These are phyloP conservation scores for Penicillium sp. DNA, from an alignment of 2,329 filamentous ascomycete species.

Conservation along the genomic window DNA sequence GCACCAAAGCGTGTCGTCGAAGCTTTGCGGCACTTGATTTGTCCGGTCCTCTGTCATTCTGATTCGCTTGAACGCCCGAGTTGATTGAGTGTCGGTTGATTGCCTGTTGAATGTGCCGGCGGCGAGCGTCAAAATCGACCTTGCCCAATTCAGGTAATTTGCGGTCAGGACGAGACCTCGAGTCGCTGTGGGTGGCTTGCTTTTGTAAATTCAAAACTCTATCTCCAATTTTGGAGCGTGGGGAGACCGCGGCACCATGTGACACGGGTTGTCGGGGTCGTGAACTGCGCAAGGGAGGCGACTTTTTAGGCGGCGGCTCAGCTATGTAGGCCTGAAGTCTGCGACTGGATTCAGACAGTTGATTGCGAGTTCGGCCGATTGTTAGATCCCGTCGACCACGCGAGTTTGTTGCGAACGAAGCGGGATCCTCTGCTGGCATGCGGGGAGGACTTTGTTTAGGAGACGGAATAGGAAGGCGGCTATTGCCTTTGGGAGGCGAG, in stretches of 20 bases:
- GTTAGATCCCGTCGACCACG: slow-evolving; percentile 36
- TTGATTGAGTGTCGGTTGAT: slow-evolving; percentile 54
- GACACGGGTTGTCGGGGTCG: slow-evolving; percentile 77
- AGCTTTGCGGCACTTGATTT: slow-evolving; percentile 56
- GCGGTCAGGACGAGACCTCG: slow-evolving; percentile 37
- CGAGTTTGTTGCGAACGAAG: slow-evolving; percentile 32
- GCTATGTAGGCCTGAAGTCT: slow-evolving; percentile 73
- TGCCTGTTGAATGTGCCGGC: slow-evolving; percentile 78
- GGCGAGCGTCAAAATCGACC: slow-evolving; percentile 79
- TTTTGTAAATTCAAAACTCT: slow-evolving; percentile 48
- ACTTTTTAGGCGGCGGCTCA: slow-evolving; percentile 66
- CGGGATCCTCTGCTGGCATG: slow-evolving; percentile 25
- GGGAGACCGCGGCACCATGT: slow-evolving; percentile 67
- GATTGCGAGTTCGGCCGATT: slow-evolving; percentile 33
- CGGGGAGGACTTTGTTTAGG: slow-evolving; percentile 28
- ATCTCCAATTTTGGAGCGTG: slow-evolving; percentile 64
- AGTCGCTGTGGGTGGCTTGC: slow-evolving; percentile 33
- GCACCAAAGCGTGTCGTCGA: slow-evolving; percentile 38
- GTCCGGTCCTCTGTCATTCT: slow-evolving; percentile 48
- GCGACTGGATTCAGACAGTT: slow-evolving; percentile 50
- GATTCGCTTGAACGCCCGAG: slow-evolving; percentile 73
- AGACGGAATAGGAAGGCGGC: slow-evolving; percentile 42
- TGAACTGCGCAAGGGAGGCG: slow-evolving; percentile 76
- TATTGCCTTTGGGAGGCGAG: slow-evolving; percentile 40
- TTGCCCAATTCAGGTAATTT: slow-evolving; percentile 64